Percentiles rank a stretch among this genome's conserved stretches.
Conservation (phyloP, 371 early-diverging fungal species). For the Caulochytrium protostelioides region DNA sequence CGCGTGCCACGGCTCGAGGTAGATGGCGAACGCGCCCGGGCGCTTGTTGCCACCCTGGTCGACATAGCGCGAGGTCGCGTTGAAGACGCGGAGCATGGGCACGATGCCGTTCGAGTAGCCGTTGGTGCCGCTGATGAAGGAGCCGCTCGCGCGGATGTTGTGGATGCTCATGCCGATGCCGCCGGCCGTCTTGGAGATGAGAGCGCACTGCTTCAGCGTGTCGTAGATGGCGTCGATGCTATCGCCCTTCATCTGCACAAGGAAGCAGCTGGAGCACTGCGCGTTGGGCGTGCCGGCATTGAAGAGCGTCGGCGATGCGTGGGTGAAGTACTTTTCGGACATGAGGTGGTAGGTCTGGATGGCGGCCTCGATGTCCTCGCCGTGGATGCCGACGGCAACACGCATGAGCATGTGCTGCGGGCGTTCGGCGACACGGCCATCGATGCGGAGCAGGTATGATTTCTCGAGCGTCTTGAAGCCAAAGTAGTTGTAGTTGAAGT, state of each 20-base stretch:
- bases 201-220: slow-evolving; percentile 84
- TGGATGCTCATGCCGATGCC: slow-evolving; percentile 95
- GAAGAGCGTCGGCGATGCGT: slow-evolving; percentile 97
- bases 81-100: slow-evolving; percentile 95
- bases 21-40: slow-evolving; percentile 97
- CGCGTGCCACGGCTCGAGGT: slow-evolving; percentile 98
- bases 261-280: slow-evolving; percentile 91
- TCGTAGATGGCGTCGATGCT: slow-evolving; percentile 97
- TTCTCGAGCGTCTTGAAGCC: slow-evolving; percentile 97
- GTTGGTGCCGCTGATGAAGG: slow-evolving; percentile 94
- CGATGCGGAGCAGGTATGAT: slow-evolving; percentile 78
- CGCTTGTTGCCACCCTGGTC: slow-evolving; percentile 99
- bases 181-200: slow-evolving; percentile 96
- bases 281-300: slow-evolving; percentile 93
- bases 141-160: slow-evolving; percentile 84
- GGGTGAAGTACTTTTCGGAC: slow-evolving; percentile 89
- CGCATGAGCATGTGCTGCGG: slow-evolving; percentile 99
- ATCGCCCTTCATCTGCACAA: slow-evolving; percentile 88
- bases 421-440: slow-evolving; percentile 69
- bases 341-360: slow-evolving; percentile 93
- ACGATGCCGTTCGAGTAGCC: slow-evolving; percentile 95
- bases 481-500: slow-evolving; percentile 94
- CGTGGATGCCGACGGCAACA: slow-evolving; percentile 93
- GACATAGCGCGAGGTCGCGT: slow-evolving; percentile 95
- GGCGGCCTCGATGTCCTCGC: slow-evolving; percentile 71